These are phyloP conservation scores for Aureobasidium zeae DNA, from an alignment of 2,329 filamentous ascomycete species.

Conservation along the genomic window DNA sequence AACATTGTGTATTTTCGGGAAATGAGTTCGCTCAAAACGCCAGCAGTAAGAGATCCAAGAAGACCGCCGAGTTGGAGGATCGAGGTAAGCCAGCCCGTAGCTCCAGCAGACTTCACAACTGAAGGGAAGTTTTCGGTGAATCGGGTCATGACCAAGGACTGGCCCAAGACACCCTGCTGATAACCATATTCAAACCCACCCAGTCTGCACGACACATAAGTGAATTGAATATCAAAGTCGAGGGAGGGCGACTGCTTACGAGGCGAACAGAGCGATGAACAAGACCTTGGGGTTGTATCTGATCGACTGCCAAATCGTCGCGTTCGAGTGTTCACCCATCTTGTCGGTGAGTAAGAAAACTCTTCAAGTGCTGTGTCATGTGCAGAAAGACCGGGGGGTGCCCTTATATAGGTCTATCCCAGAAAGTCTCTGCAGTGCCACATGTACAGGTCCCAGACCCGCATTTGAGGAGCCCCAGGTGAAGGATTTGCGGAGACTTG, in stretches of 20 bases:
- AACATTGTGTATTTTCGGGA: slow-evolving; percentile 47
- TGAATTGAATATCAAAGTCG: not conserved
- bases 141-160: slow-evolving; percentile 46
- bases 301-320: slow-evolving; percentile 2
- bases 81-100: slow-evolving; percentile 29
- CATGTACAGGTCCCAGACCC: not conserved
- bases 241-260: not conserved
- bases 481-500: slow-evolving; percentile 5
- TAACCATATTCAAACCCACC: slow-evolving; percentile 47
- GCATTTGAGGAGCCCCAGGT: not conserved
- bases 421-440: not conserved
- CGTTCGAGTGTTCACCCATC: slow-evolving; percentile 6
- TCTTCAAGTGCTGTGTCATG: not conserved
- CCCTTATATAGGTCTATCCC: not conserved
- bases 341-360: not conserved
- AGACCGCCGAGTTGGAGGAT: slow-evolving; percentile 38
- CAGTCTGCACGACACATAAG: slow-evolving; percentile 29
- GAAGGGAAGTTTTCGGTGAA: not conserved
- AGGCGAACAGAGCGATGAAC: slow-evolving; percentile 6
- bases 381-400: not conserved
- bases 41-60: slow-evolving; percentile 39
- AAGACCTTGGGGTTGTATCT: slow-evolving; percentile 3
- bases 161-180: slow-evolving; percentile 47
- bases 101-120: not conserved
- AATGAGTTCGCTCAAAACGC: slow-evolving; percentile 43